A percentile compares a stretch with the other conserved stretches of the same genome.
Evolutionary conservation across 257 asterid species (phyloP).

Genomic region (Leptodermis oblonga): DNA sequence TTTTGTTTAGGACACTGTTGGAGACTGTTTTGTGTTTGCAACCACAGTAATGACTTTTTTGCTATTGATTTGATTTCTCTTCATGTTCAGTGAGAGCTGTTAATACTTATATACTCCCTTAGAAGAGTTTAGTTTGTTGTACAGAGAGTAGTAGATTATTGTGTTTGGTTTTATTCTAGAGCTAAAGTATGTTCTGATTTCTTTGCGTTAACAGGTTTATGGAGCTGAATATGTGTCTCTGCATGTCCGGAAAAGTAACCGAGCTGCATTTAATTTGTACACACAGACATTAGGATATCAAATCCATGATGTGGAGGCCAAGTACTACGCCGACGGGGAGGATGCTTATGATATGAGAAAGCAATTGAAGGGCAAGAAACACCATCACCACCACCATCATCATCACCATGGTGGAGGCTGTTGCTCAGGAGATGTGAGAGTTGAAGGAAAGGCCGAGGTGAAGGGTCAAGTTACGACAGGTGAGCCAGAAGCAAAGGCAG

Average conservation of each 20-base stretch:
- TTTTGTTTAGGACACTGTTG: too few species aligned
- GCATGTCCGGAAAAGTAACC: constrained; percentile 88
- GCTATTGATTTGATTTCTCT: too few species aligned
- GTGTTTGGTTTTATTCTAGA: constrained; percentile 6
- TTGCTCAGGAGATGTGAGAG: constrained; percentile 62
- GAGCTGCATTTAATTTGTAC: constrained; percentile 92
- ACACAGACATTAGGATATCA: constrained; percentile 81
- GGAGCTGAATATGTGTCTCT: constrained; percentile 91
- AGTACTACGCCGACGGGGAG: constrained; percentile 98
- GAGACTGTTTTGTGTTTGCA: background rate
- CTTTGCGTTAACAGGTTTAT: constrained; percentile 50
- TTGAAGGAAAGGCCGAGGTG: constrained; percentile 35
- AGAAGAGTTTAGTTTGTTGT: too few species aligned
- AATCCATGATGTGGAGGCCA: constrained; percentile 91
- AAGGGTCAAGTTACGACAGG: constrained; percentile 37
- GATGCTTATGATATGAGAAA: constrained; percentile 99
- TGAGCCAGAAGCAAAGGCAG: constrained; percentile 15
- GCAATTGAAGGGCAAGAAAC: constrained; percentile 75
- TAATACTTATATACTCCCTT: too few species aligned
- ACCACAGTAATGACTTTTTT: background rate
- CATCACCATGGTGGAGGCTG: constrained; percentile 87
- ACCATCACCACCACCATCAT: constrained; percentile 41
- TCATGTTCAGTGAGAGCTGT: background rate
- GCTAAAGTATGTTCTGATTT: constrained; percentile 6
- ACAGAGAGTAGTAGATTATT: background rate